Conservation (phyloP, 208 protist species). For the Eutreptiella sp. region DNA sequence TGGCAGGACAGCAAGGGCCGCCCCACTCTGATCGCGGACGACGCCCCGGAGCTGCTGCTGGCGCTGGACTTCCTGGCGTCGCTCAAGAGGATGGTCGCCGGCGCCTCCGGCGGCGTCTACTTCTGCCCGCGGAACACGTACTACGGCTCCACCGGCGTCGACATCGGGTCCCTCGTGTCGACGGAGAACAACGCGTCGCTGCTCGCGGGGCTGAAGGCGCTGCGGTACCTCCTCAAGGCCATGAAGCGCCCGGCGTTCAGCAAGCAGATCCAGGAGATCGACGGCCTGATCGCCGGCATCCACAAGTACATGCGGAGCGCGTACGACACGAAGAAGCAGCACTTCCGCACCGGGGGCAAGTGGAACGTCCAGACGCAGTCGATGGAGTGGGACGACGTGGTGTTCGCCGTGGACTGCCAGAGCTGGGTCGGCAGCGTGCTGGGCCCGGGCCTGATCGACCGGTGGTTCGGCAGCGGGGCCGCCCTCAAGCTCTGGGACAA, state of each 20-base stretch:
- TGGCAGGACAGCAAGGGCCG: conserved; percentile 7
- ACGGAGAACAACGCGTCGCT: conserved; percentile 29
- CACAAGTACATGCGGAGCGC: conserved; percentile 8
- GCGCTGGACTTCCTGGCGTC: conserved; percentile 10
- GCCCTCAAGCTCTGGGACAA: conserved; percentile 22
- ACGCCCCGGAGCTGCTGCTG: not conserved
- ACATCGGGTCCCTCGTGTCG: conserved; percentile 6
- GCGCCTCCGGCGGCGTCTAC: conserved; percentile 23
- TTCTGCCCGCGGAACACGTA: conserved; percentile 20
- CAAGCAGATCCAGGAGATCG: not conserved
- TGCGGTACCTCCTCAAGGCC: conserved; percentile 13
- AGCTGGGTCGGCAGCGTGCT: conserved; percentile 27
- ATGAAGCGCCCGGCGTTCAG: not conserved
- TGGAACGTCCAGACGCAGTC: conserved; percentile 21
- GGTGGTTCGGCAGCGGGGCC: conserved; percentile 6
- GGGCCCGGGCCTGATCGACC: conserved; percentile 17
- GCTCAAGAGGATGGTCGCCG: conserved; percentile 5
- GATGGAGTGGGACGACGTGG: not conserved
- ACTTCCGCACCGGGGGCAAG: conserved; percentile 16
- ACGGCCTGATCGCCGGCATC: conserved; percentile 11
- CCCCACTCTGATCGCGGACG: conserved; percentile 1
- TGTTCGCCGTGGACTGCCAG: conserved; percentile 33
- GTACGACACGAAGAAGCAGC: not conserved
- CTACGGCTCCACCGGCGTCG: not conserved
- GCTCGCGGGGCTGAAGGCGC: conserved; percentile 19